Evolutionary conservation across 495 filamentous ascomycete species (phyloP), one percentile per base, ranked within the genome.

Genomic region (Penicillium silybi): DNA sequence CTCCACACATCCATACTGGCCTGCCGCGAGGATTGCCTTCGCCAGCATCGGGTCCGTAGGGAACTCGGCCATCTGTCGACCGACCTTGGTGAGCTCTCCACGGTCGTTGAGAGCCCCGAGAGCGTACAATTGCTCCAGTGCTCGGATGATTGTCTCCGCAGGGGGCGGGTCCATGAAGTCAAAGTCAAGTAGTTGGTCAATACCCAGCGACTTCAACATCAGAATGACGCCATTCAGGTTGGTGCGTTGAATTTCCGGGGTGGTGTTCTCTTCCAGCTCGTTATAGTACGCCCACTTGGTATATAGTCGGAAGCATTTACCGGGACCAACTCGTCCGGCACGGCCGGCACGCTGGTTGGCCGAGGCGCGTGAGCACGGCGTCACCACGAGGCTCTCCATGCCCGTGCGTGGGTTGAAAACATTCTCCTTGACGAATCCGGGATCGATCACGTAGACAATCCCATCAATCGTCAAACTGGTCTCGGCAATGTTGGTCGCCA

Each of bases 81-180:
- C 93, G 18, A 95, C 77, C 65, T 93, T 92, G 15, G 93, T 97
- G 40, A 98, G 80, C 38, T 91, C 88, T 41, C 93, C 93, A 42
- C 85, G 84, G 63, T 92, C 86, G 64, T 96, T 96, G 32, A 98
- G 77, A 0, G 92, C 90, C 8, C 90, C 89, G 1, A 98, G 80
- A 1, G 90, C 90, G 63, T 96, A 98, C 17, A 98, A 82, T 61
- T 95, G 87, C 63, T 97, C 93, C 44, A 98, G 71, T 1, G 91
- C 89, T 18, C 88, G 84, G 63, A 97, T 95, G 44, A 98, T 82
- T 8, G 90, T 89, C 65, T 96, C 92, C 0, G 91, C 86, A 0
- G 92, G 88, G 1, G 93, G 93, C 0, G 92, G 86, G 61, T 97
- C 93, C 82, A 97, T 91, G 65, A 96, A 97, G 61, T 98, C 93